Evolutionary conservation across 2,329 filamentous ascomycete genomes (phyloP).

Genomic region (Pseudogymnoascus sp.): DNA sequence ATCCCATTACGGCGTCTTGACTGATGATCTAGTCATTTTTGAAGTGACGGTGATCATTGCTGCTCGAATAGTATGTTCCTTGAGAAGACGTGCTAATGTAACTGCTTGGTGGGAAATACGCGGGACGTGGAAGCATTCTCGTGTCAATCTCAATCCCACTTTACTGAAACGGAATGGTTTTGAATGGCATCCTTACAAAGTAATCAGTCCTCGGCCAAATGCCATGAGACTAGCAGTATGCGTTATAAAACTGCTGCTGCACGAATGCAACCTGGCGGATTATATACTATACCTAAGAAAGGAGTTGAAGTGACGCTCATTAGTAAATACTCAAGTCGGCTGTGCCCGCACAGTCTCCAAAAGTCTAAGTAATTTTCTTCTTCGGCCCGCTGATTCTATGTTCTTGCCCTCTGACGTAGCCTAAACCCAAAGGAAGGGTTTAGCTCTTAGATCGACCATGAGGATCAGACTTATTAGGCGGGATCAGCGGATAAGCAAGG

Average conservation of each 20-base stretch:
- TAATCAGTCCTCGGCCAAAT: not conserved
- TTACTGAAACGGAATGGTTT: not conserved
- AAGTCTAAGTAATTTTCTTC: not conserved
- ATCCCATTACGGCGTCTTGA: not conserved
- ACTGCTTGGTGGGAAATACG: not conserved
- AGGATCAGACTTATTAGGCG: not conserved
- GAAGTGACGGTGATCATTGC: not conserved
- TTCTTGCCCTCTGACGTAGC: not conserved
- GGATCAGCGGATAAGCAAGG: not conserved
- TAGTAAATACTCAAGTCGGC: not conserved
- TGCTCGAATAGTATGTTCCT: not conserved
- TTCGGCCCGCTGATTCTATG: not conserved
- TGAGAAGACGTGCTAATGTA: not conserved
- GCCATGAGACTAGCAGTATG: not conserved
- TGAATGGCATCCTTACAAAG: not conserved
- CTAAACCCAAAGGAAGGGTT: not conserved
- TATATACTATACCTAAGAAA: not conserved
- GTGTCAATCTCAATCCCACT: not conserved
- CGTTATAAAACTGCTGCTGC: not conserved
- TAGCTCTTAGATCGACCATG: not conserved
- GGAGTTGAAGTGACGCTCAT: not conserved
- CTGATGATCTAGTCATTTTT: not conserved
- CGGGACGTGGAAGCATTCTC: not conserved
- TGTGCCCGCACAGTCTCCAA: not conserved
- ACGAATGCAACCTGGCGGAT: not conserved